phyloP scores from a whole-genome alignment of 352 stramenopile genomes.

The Thraustochytrium aureum region DNA sequence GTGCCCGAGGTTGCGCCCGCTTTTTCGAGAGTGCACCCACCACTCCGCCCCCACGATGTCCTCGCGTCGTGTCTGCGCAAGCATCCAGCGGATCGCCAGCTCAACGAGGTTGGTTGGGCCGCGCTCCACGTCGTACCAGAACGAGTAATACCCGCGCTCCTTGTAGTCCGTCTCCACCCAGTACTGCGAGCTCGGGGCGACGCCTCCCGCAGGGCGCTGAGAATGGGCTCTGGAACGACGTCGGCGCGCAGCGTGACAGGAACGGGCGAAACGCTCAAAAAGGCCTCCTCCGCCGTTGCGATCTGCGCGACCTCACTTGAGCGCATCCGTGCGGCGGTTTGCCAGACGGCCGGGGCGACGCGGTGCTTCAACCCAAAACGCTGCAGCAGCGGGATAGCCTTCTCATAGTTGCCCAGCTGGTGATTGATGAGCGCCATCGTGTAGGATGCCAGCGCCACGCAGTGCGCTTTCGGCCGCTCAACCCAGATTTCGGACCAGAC shows the following conservation, averaged over 20 bases:
- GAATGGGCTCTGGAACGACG: neutral
- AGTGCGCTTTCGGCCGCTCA: neutral
- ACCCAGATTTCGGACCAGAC: slow-evolving; percentile 10
- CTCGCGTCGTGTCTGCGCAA: slow-evolving; percentile 59
- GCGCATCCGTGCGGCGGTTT: too few relatives aligned
- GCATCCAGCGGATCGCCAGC: slow-evolving; percentile 63
- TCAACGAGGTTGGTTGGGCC: slow-evolving; percentile 64
- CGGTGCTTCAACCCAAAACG: slow-evolving; percentile 2
- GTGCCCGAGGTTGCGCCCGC: slow-evolving; percentile 68
- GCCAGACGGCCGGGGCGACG: slow-evolving; percentile 26
- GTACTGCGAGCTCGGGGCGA: slow-evolving; percentile 62
- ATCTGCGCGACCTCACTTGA: too few relatives aligned
- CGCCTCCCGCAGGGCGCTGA: slow-evolving; percentile 57
- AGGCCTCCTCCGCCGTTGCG: neutral
- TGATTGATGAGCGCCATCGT: slow-evolving; percentile 39
- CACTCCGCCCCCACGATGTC: slow-evolving; percentile 63
- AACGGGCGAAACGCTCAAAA: neutral
- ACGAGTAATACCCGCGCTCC: slow-evolving; percentile 69
- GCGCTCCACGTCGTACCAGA: slow-evolving; percentile 63
- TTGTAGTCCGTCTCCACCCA: slow-evolving; percentile 68
- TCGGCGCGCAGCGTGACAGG: neutral
- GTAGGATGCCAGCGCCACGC: slow-evolving; percentile 27
- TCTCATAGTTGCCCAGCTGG: slow-evolving; percentile 26
- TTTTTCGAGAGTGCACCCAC: slow-evolving; percentile 64
- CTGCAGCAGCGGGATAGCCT: slow-evolving; percentile 10